phyloP scores from a whole-genome alignment of 164 flowering plant genomes.

The Aristolochia contorta region DNA sequence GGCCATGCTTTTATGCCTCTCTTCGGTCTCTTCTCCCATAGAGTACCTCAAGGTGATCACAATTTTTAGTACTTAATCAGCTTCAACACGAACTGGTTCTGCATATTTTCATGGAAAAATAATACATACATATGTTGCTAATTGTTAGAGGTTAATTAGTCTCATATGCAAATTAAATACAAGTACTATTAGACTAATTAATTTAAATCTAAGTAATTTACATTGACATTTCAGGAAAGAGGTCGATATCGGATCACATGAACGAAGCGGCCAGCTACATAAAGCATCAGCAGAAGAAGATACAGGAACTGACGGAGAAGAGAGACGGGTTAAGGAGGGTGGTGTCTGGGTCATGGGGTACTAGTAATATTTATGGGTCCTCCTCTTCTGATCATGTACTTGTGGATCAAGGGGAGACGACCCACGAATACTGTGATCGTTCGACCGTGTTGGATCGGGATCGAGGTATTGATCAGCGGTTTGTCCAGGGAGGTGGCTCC shows the following conservation, averaged over 20 bases:
- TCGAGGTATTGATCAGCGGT: conserved; percentile 23
- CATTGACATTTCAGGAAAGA: too few relatives aligned
- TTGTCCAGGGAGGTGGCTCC: conserved; percentile 10
- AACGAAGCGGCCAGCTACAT: conserved; percentile 34
- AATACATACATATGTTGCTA: too few relatives aligned
- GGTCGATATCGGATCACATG: conserved; percentile 35
- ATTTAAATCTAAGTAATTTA: too few relatives aligned
- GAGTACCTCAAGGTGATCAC: conserved; percentile 19
- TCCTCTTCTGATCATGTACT: not conserved
- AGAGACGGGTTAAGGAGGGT: conserved; percentile 23
- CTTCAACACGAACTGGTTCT: too few relatives aligned
- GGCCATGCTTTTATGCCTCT: conserved; percentile 15
- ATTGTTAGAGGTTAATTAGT: too few relatives aligned
- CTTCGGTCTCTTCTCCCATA: conserved; percentile 17
- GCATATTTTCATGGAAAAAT: too few relatives aligned
- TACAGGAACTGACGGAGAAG: conserved; percentile 22
- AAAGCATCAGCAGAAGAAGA: conserved; percentile 19
- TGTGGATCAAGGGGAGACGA: conserved; percentile 5
- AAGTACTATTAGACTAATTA: too few relatives aligned
- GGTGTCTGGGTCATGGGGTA: not conserved
- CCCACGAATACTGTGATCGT: conserved; percentile 10
- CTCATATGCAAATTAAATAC: too few relatives aligned
- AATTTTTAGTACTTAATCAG: not conserved
- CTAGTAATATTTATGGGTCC: not conserved
- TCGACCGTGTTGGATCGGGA: conserved; percentile 18